phyloP scores from a whole-genome alignment of 805 yeast species.

The Wickerhamomyces alni region DNA sequence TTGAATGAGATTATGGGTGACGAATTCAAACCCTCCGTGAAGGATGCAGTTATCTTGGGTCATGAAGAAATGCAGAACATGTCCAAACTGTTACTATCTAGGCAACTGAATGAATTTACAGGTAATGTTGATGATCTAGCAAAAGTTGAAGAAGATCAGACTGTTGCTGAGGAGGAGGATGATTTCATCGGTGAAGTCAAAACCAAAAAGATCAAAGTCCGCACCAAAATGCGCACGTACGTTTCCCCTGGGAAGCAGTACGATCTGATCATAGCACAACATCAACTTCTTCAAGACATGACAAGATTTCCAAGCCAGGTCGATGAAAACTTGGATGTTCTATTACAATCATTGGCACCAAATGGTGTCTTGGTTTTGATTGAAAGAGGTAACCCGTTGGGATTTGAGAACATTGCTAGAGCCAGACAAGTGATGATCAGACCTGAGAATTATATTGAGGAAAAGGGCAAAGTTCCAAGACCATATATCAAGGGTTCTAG shows the following conservation, averaged over 20 bases:
- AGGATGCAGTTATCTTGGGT: conserved; percentile 72
- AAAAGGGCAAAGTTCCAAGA: conserved; percentile 60
- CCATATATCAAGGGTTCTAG: conserved; percentile 54
- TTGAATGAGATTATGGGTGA: conserved; percentile 76
- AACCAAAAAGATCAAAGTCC: conserved; percentile 46
- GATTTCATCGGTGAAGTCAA: conserved; percentile 48
- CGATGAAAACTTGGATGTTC: conserved; percentile 56
- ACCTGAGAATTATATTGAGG: conserved; percentile 59
- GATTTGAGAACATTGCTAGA: conserved; percentile 82
- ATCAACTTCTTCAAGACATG: conserved; percentile 60
- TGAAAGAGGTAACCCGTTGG: conserved; percentile 87
- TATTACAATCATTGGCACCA: conserved; percentile 61
- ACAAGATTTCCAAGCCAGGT: conserved; percentile 65
- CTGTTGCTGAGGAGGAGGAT: conserved; percentile 21
- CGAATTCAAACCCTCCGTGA: conserved; percentile 51
- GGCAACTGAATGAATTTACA: conserved; percentile 52
- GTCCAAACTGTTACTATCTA: conserved; percentile 68
- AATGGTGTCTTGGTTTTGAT: conserved; percentile 73
- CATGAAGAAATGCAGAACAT: conserved; percentile 68
- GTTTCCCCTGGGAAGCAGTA: conserved; percentile 48
- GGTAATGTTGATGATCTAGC: conserved; percentile 19
- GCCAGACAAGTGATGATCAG: conserved; percentile 89
- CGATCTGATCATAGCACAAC: conserved; percentile 79
- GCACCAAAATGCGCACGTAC: conserved; percentile 47
- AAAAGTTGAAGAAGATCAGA: conserved; percentile 9